phyloP scores from a whole-genome alignment of 2,329 filamentous ascomycete species.

The Fusarium sp. region DNA sequence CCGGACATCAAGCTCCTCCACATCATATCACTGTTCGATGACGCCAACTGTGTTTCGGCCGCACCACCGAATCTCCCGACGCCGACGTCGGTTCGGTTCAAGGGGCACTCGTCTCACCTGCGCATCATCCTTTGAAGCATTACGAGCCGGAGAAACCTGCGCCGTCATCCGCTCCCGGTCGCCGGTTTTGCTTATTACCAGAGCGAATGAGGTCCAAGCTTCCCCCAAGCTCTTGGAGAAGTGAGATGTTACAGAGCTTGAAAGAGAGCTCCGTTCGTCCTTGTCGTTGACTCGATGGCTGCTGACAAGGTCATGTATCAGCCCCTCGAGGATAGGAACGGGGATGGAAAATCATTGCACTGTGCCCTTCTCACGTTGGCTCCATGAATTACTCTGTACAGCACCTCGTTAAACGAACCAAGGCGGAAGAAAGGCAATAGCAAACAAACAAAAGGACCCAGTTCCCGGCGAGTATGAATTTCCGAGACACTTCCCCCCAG shows the following conservation, averaged over 20 bases:
- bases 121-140: slow-evolving; percentile 7
- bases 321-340: not conserved
- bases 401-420: not conserved
- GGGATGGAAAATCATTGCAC: not conserved
- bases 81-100: slow-evolving; percentile 18
- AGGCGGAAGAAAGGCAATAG: not conserved
- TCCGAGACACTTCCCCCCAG: slow-evolving; percentile 12
- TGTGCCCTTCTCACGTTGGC: not conserved
- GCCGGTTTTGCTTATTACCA: not conserved
- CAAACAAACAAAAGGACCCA: slow-evolving; percentile 13
- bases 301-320: slow-evolving; percentile 9
- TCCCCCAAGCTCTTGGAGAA: not conserved
- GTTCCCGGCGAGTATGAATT: not conserved
- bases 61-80: slow-evolving; percentile 5
- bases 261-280: slow-evolving; percentile 25
- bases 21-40: slow-evolving; percentile 29
- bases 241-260: slow-evolving; percentile 31
- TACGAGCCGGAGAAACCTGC: slow-evolving; percentile 25
- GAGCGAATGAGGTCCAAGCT: slow-evolving; percentile 18
- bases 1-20: not conserved
- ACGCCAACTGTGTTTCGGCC: slow-evolving; percentile 17
- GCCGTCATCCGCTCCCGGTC: slow-evolving; percentile 10
- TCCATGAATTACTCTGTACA: not conserved
- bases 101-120: slow-evolving; percentile 6
- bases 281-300: slow-evolving; percentile 15